These are phyloP conservation scores for Sungouiozyma ichnusensis DNA, from an alignment of 805 yeast genomes.

Conservation along the genomic window DNA sequence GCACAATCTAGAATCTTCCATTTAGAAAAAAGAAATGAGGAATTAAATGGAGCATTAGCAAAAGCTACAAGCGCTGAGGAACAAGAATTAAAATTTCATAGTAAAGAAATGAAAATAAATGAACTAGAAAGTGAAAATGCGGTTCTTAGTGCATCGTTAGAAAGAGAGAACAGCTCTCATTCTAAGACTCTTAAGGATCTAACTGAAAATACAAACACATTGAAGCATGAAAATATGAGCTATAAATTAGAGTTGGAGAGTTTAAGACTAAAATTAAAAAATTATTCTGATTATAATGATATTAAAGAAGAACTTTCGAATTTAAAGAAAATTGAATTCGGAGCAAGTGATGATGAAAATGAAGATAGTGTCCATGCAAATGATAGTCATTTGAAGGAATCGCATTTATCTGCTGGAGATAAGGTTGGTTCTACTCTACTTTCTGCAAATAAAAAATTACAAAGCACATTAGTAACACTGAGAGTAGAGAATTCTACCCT, in stretches of 20 bases:
- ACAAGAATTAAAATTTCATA: conserved; percentile 32
- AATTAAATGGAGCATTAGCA: conserved; percentile 55
- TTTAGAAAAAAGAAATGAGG: conserved; percentile 69
- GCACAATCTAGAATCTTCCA: conserved; percentile 58
- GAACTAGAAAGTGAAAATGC: conserved; percentile 65
- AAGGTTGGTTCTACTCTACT: conserved; percentile 50
- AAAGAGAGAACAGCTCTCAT: conserved; percentile 17
- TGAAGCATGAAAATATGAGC: conserved; percentile 38
- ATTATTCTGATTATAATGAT: conserved; percentile 66
- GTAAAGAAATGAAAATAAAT: conserved; percentile 34
- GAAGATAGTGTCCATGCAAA: conserved; percentile 19
- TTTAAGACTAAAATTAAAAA: conserved; percentile 39
- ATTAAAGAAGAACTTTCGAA: conserved; percentile 66
- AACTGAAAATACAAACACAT: conserved; percentile 29
- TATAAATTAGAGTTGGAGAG: conserved; percentile 40
- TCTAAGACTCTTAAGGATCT: conserved; percentile 12
- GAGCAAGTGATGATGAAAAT: conserved; percentile 33
- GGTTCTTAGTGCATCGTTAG: conserved; percentile 24
- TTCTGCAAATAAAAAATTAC: conserved; percentile 62
- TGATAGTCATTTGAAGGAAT: not conserved
- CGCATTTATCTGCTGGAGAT: conserved; percentile 4
- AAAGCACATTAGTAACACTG: conserved; percentile 54
- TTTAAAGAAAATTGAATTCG: conserved; percentile 67
- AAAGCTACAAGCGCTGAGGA: conserved; percentile 38
- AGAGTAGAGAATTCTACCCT: conserved; percentile 49